phyloP scores from a whole-genome alignment of 2,329 filamentous ascomycete genomes.

The Byssochlamys sp. region DNA sequence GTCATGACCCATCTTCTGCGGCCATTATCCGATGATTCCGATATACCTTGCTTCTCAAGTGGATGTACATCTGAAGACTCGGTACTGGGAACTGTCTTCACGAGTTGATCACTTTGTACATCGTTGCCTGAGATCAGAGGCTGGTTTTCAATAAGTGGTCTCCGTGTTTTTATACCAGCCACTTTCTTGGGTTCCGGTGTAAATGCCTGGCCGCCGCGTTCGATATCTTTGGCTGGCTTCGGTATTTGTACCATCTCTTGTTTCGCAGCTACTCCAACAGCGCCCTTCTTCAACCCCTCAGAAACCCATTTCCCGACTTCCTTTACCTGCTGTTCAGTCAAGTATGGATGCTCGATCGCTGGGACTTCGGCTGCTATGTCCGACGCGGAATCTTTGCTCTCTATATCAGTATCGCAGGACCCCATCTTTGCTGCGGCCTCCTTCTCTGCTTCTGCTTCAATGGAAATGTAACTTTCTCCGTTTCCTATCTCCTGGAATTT shows the following conservation, averaged over 20 bases:
- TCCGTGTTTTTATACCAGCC: constrained; percentile 11
- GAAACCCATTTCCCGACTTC: constrained; percentile 22
- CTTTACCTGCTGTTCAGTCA: constrained; percentile 19
- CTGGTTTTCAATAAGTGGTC: neutral
- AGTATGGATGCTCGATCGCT: constrained; percentile 12
- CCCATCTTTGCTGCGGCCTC: neutral
- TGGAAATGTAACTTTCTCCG: constrained; percentile 10
- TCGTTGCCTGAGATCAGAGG: neutral
- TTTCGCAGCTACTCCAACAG: constrained; percentile 1
- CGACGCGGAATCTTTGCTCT: neutral
- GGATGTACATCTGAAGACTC: neutral
- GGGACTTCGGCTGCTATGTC: neutral
- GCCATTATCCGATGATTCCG: neutral
- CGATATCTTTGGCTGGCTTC: neutral
- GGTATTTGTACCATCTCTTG: neutral
- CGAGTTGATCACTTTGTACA: neutral
- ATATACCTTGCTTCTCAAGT: neutral
- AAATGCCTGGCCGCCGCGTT: neutral
- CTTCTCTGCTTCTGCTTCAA: constrained; percentile 10
- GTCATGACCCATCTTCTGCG: neutral
- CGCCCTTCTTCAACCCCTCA: constrained; percentile 13
- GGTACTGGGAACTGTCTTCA: neutral
- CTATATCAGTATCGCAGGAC: neutral
- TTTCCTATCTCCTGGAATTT: constrained; percentile 23
- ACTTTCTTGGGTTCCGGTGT: constrained; percentile 4